phyloP scores from a whole-genome alignment of 1,284 basidiomycete genomes.

The Ustilago lituana region DNA sequence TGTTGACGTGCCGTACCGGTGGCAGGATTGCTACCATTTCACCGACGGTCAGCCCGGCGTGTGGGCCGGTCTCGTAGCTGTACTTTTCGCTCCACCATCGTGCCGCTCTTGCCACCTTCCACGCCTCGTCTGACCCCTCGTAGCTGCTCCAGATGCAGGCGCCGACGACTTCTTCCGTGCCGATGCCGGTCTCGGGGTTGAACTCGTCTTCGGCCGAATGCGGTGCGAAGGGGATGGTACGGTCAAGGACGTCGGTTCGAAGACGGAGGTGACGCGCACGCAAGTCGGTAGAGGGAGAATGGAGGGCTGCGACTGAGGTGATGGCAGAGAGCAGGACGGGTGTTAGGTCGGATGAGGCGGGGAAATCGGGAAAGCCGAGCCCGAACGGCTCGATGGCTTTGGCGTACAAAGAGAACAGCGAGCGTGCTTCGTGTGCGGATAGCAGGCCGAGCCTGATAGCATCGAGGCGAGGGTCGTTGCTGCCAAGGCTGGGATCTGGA shows the following conservation, averaged over 20 bases:
- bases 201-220: conserved; percentile 20
- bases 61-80: conserved; percentile 29
- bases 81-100: conserved; percentile 42
- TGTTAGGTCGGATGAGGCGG: conserved; percentile 26
- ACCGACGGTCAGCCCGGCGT: conserved; percentile 28
- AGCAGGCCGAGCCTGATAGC: conserved; percentile 31
- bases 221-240: conserved; percentile 21
- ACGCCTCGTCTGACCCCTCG: conserved; percentile 16
- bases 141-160: conserved; percentile 28
- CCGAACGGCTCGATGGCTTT: conserved; percentile 26
- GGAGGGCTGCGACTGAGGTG: conserved; percentile 11
- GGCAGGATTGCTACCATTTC: conserved; percentile 47
- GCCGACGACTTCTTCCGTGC: conserved; percentile 37
- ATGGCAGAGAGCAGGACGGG: conserved; percentile 29
- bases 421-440: conserved; percentile 17
- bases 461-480: conserved; percentile 31
- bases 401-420: conserved; percentile 23
- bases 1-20: conserved; percentile 27
- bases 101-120: conserved; percentile 22
- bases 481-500: conserved; percentile 16
- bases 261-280: conserved; percentile 6
- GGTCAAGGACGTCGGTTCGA: conserved; percentile 18
- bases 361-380: conserved; percentile 36
- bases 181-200: conserved; percentile 36
- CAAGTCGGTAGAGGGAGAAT: conserved; percentile 1